Base-by-base conservation (phyloP, 768 basidiomycete genomes). In the Psilocybe cyanescens region DNA sequence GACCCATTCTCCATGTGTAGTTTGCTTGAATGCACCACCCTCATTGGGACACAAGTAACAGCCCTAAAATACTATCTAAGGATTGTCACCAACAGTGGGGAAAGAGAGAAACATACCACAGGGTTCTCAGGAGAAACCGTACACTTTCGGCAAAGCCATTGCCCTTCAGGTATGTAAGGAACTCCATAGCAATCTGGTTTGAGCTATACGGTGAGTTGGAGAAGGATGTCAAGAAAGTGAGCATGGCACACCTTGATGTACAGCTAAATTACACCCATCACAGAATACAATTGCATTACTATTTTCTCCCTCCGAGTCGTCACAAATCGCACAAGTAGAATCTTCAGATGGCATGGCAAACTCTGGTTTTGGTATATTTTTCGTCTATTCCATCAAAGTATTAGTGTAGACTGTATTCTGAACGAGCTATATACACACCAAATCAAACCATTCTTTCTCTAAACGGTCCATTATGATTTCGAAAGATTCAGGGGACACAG, bases 251-350 rank as follows among this genome's bases (percentile, higher is more conserved):
- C 96, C 96, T 84, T 99, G 97, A 78, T 99, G 97, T n/a, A 99
- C 97, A 8, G 97, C 97, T 29, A 99, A 78, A 74, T 99, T 99
- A 74, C 97, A 99, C 0, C 97, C 97, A 72, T 99, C 97, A 72
- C 97, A 99, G 70, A 99, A 99, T 4, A 99, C 96, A 67, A 99
- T 99, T 6, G 95, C 97, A 73, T 99, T 99, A 60, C 92, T 95
- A 71, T 98, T 97, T 79, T 99, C 97, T 57, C 95, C 97, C 69
- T 99, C 97, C 2, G 95, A 93, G 70, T 99, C 97, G 70, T 99
- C 97, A 70, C 97, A 99, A 46, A 99, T 91, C 4, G 95, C 91
- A 71, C 97, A 99, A 0, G 92, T 94, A 9, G 94, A 95, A 71
- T 99, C 97, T 77, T 99, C 96, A 1, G 91, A 93, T 0, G 96